These are phyloP conservation scores for Amylostereum areolatum DNA, from an alignment of 1,284 basidiomycete genomes.

Conservation along the genomic window DNA sequence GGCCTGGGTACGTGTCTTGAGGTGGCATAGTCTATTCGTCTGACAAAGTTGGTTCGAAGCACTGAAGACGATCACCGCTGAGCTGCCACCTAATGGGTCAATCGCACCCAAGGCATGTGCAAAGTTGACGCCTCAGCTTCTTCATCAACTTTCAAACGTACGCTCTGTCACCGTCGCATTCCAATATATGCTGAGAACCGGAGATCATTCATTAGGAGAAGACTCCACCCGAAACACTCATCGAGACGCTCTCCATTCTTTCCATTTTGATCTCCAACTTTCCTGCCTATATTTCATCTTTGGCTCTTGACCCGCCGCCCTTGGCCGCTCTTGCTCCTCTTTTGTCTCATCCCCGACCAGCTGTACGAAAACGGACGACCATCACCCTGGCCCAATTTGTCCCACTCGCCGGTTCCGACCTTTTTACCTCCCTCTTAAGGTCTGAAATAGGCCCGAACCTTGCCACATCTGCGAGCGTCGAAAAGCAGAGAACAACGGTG, in stretches of 20 bases:
- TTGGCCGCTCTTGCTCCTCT: constrained; percentile 72
- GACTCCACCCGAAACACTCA: constrained; percentile 77
- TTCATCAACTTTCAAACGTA: constrained; percentile 74
- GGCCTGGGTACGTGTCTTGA: constrained; percentile 64
- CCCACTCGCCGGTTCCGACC: constrained; percentile 54
- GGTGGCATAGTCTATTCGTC: not conserved
- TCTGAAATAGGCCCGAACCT: constrained; percentile 61
- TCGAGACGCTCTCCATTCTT: constrained; percentile 88
- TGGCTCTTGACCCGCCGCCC: constrained; percentile 49
- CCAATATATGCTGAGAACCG: not conserved
- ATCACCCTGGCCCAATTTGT: constrained; percentile 79
- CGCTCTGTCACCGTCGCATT: too few species aligned
- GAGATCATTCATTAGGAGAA: constrained; percentile 32
- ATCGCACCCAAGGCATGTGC: constrained; percentile 78
- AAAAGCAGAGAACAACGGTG: constrained; percentile 72
- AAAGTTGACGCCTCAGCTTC: constrained; percentile 81
- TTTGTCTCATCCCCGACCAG: constrained; percentile 69
- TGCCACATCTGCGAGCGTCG: constrained; percentile 41
- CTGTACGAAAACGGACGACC: constrained; percentile 88
- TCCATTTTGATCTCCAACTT: constrained; percentile 89
- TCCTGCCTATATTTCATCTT: constrained; percentile 61
- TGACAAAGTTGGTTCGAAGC: constrained; percentile 38
- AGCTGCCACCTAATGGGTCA: constrained; percentile 77
- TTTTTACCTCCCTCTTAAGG: constrained; percentile 52
- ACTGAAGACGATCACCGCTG: constrained; percentile 90